Base-by-base conservation (phyloP, 148 eudicot genomes). In the Cornus controversa region DNA sequence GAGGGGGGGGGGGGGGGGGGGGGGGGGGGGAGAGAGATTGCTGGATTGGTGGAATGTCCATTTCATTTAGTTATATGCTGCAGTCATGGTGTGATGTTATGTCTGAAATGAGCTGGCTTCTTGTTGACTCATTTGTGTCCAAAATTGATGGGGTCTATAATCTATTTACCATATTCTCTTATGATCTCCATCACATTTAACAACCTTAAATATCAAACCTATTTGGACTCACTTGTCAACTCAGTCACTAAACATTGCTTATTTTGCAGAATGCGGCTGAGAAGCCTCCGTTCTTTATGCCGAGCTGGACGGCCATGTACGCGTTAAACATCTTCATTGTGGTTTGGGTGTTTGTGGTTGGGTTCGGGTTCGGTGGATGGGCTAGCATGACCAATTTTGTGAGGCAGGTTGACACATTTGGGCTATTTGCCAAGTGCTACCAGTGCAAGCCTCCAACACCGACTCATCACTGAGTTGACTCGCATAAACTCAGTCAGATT, bases 311-410 rank as follows among this genome's bases (percentile, higher is more conserved):
- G 5, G 93, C 84, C 0, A 92, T 94, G 94, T 94, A 90, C 64
- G 90, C 69, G 5, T 4, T 92, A 10, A 94, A 94, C 82, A 77
- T 79, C 37, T 92, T 94, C 34, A 67, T 94, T 8, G 94, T 94
- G 68, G 86, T 78, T 2, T 94, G 98, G 98, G 92, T 92, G 18
- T 16, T 88, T 6, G 87, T 94, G 13, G 87, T 92, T 31, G 98
- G 98, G 20, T 94, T 94, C 63, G 98, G 98, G 69, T 94, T 94
- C 67, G 98, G 98, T 0, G 98, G 98, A 80, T 94, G 98, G 98
- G 98, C 98, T 2, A 94, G 98, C 76, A 53, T 94, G 85, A 84
- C 90, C 77, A 94, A 94, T 81, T 94, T 94, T 57, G 82, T 94
- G 1, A 88, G 67, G 62, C 98, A 94, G 80, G 81, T 94, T n/a